Percentiles rank a stretch among this genome's conserved stretches.
Conservation (phyloP, 2,329 filamentous ascomycete species). For the Fusarium keratoplasticum region DNA sequence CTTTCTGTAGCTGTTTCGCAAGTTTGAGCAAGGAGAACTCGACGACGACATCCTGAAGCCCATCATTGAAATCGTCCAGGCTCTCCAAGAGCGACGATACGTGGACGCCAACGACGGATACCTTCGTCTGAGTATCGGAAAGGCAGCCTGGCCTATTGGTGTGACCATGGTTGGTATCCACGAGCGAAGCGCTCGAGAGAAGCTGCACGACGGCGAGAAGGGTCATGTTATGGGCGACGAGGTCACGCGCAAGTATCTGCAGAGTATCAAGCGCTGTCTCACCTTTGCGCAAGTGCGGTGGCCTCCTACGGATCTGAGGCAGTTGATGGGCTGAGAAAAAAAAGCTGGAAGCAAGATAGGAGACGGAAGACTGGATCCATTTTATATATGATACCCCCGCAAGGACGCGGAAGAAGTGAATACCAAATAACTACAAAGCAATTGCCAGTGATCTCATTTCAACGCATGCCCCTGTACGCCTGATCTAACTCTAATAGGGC, state of each 20-base stretch:
- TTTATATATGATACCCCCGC: constrained; percentile 40
- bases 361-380: constrained; percentile 2
- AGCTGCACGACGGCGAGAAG: constrained; percentile 87
- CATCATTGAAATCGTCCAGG: constrained; percentile 90
- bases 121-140: constrained; percentile 90
- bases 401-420: constrained; percentile 6
- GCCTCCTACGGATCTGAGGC: constrained; percentile 91
- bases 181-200: constrained; percentile 94
- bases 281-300: constrained; percentile 97
- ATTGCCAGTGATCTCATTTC: constrained; percentile 10
- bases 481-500: constrained; percentile 28
- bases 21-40: constrained; percentile 84
- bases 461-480: constrained; percentile 29
- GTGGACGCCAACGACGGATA: constrained; percentile 98
- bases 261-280: constrained; percentile 96
- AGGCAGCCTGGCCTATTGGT: constrained; percentile 98
- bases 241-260: constrained; percentile 92
- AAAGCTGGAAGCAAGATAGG: not conserved
- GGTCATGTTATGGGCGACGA: constrained; percentile 99
- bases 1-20: constrained; percentile 77
- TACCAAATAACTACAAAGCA: not conserved
- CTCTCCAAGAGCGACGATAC: constrained; percentile 90
- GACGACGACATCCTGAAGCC: constrained; percentile 83
- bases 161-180: constrained; percentile 99
- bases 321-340: constrained; percentile 80